Evolutionary conservation across 2,329 filamentous ascomycete genomes (phyloP).

Genomic region (Monosporascus sp.): DNA sequence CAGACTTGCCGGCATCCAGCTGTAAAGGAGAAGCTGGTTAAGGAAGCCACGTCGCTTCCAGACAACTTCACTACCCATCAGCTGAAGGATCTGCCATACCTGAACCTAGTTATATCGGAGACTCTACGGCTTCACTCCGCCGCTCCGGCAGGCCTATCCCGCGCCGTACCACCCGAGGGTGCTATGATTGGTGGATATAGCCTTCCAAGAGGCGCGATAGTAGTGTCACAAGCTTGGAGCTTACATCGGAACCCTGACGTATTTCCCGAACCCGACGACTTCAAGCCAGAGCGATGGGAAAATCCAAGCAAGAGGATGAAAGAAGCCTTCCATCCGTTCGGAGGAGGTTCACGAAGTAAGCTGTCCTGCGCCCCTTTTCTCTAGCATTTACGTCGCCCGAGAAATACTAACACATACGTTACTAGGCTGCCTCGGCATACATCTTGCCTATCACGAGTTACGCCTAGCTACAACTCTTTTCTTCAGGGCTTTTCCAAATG

Average conservation of each 20-base stretch:
- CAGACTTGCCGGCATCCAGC: conserved; percentile 25
- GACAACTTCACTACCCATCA: conserved; percentile 24
- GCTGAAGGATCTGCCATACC: conserved; percentile 31
- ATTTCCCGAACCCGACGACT: conserved; percentile 34
- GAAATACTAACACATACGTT: neutral
- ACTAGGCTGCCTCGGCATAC: conserved; percentile 47
- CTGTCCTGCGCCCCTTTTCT: too few relatives aligned
- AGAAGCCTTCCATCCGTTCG: conserved; percentile 45
- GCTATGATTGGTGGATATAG: conserved; percentile 31
- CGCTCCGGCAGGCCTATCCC: conserved; percentile 33
- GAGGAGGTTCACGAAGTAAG: conserved; percentile 41
- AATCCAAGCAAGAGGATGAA: conserved; percentile 32
- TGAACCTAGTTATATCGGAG: conserved; percentile 40
- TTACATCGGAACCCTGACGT: conserved; percentile 37
- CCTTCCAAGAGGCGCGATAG: conserved; percentile 32
- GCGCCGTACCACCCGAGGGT: conserved; percentile 34
- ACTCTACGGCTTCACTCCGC: conserved; percentile 38
- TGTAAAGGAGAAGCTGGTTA: conserved; percentile 25
- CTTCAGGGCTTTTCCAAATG: conserved; percentile 40
- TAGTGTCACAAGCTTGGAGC: conserved; percentile 40
- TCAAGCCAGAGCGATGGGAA: conserved; percentile 33
- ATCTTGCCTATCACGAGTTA: conserved; percentile 52
- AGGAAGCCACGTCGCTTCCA: conserved; percentile 30
- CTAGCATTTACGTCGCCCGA: neutral
- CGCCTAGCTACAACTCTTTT: conserved; percentile 45